Percentiles rank a stretch among this genome's conserved stretches.
These are phyloP conservation scores for Ammopiptanthus mongolicus DNA, from an alignment of 306 rosid species.

Conservation along the genomic window DNA sequence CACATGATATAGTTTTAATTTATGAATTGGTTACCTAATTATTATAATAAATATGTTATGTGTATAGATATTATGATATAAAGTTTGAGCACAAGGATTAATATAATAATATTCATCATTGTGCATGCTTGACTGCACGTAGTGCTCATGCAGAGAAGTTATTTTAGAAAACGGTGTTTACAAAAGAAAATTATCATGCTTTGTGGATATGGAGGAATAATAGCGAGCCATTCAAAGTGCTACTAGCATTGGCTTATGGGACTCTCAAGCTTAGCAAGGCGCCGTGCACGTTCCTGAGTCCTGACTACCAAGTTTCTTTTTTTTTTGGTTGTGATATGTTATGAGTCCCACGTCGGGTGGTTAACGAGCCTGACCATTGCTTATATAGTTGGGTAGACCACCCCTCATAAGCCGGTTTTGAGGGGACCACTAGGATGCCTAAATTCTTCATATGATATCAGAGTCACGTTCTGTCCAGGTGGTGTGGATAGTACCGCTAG, in stretches of 20 bases:
- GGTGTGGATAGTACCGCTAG: no score
- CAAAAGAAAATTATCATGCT: neutral
- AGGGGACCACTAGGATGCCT: no score
- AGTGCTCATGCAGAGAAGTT: conserved; percentile 13
- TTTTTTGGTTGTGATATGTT: no score
- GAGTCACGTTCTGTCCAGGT: no score
- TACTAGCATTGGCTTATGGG: neutral
- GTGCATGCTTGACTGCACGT: neutral
- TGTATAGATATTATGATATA: neutral
- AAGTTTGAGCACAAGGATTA: neutral
- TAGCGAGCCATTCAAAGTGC: neutral
- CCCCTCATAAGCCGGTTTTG: no score
- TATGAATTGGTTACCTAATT: neutral
- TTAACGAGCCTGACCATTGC: no score
- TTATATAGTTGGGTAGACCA: no score
- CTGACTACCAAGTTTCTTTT: no score
- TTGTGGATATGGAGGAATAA: conserved; percentile 15
- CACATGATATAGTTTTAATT: no score
- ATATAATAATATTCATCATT: neutral
- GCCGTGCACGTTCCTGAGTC: conserved; percentile 10
- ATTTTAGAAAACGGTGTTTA: neutral
- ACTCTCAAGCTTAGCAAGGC: neutral
- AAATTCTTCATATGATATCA: no score
- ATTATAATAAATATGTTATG: no score
- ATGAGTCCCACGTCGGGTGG: no score